A percentile compares a stretch with the other conserved stretches of the same genome.
Evolutionary conservation across 805 yeast species (phyloP).

Genomic region (Middelhovenomyces tepae): DNA sequence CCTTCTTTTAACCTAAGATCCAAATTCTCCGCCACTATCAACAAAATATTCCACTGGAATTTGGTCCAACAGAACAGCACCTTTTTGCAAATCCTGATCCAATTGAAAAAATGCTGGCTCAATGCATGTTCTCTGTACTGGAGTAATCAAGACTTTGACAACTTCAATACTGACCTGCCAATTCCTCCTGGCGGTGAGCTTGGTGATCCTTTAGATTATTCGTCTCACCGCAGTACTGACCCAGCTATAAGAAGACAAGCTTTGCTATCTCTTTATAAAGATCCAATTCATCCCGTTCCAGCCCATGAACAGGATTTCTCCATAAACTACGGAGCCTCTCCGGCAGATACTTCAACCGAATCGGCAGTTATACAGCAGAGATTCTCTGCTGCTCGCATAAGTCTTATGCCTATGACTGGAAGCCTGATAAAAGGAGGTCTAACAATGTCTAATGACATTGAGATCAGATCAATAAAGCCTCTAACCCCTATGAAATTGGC

Average conservation of each 20-base stretch:
- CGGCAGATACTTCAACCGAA: too few species aligned
- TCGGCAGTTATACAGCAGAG: too few species aligned
- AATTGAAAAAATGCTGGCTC: conserved; percentile 44
- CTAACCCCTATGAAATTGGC: conserved; percentile 11
- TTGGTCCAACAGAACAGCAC: conserved; percentile 19
- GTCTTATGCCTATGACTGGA: too few species aligned
- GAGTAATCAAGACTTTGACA: conserved; percentile 13
- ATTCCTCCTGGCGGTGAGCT: conserved; percentile 28
- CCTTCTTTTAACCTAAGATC: conserved; percentile 40
- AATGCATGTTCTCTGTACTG: conserved; percentile 29
- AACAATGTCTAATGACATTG: conserved; percentile 11
- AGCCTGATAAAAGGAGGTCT: conserved; percentile 22
- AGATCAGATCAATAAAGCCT: conserved; percentile 9
- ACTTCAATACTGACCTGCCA: conserved; percentile 16
- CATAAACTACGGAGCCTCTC: too few species aligned
- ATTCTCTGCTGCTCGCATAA: too few species aligned
- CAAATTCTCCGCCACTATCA: conserved; percentile 30
- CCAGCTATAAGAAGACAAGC: conserved; percentile 9
- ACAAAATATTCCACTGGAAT: conserved; percentile 26
- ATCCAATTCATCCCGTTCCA: conserved; percentile 14
- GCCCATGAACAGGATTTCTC: too few species aligned
- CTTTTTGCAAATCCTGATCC: conserved; percentile 32
- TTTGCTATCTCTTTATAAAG: conserved; percentile 14
- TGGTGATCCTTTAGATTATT: too few species aligned
- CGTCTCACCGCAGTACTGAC: too few species aligned